phyloP scores from a whole-genome alignment of 139 green algal species.

The Dunaliella primolecta region DNA sequence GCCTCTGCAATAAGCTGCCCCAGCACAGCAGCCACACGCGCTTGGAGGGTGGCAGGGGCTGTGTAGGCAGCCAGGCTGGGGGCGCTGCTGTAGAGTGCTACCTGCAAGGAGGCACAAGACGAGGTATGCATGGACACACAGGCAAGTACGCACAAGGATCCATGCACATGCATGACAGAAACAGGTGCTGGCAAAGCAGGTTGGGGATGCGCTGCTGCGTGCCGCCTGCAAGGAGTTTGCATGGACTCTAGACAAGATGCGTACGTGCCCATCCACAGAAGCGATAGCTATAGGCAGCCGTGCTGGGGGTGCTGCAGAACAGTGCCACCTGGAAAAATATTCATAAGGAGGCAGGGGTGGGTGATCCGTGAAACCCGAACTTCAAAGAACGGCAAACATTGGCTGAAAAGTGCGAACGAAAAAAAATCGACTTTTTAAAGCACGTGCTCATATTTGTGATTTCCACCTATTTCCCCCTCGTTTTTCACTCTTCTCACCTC shows the following conservation, averaged over 20 bases:
- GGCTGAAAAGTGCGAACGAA: too few relatives aligned
- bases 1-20: neutral
- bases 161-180: neutral
- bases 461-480: too few relatives aligned
- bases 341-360: too few relatives aligned
- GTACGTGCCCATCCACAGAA: neutral
- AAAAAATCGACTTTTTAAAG: too few relatives aligned
- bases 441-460: too few relatives aligned
- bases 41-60: neutral
- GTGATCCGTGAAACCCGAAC: too few relatives aligned
- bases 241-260: neutral
- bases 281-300: neutral
- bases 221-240: neutral
- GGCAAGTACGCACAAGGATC: neutral
- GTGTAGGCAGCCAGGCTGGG: neutral
- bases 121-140: neutral
- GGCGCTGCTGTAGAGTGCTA: neutral
- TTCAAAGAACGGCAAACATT: too few relatives aligned
- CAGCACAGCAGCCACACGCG: neutral
- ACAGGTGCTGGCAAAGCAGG: too few relatives aligned
- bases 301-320: too few relatives aligned
- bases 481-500: too few relatives aligned
- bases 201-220: neutral
- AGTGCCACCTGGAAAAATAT: too few relatives aligned
- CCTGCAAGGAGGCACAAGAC: too few relatives aligned